These are phyloP conservation scores for Xylaria castorea DNA, from an alignment of 495 filamentous ascomycete genomes.

Conservation along the genomic window DNA sequence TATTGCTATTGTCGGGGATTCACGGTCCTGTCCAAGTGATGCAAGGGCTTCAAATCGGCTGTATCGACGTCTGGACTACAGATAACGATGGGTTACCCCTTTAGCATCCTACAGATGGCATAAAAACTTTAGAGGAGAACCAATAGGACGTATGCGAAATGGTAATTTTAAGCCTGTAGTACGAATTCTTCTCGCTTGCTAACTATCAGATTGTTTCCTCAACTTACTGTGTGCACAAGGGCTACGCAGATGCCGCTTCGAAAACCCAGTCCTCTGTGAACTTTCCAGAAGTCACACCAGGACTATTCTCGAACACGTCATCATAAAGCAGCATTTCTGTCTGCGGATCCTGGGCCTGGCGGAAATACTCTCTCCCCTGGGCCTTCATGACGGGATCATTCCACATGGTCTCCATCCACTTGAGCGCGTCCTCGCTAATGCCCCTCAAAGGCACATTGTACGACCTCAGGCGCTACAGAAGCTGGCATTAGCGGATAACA, in stretches of 20 bases:
- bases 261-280: slow-evolving; percentile 50
- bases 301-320: slow-evolving; percentile 46
- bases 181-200: background rate
- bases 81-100: background rate
- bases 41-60: background rate
- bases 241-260: background rate
- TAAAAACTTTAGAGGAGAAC: slow-evolving; percentile 4
- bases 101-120: background rate
- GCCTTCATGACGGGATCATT: slow-evolving; percentile 47
- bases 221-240: background rate
- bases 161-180: background rate
- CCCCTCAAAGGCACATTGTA: slow-evolving; percentile 51
- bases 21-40: background rate
- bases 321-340: slow-evolving; percentile 49
- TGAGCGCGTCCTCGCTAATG: slow-evolving; percentile 46
- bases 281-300: slow-evolving; percentile 44
- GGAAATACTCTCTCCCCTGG: slow-evolving; percentile 45
- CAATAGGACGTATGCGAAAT: background rate
- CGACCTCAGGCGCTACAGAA: slow-evolving; percentile 50
- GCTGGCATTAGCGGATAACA: slow-evolving; percentile 15
- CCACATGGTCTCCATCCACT: slow-evolving; percentile 59
- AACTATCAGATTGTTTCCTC: background rate
- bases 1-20: background rate
- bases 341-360: slow-evolving; percentile 49
- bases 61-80: slow-evolving; percentile 2